Percentiles rank a stretch among this genome's conserved stretches.
These are phyloP conservation scores for Bryum argenteum DNA, from an alignment of 225 moss, liverwort and hornwort genomes.

Conservation along the genomic window DNA sequence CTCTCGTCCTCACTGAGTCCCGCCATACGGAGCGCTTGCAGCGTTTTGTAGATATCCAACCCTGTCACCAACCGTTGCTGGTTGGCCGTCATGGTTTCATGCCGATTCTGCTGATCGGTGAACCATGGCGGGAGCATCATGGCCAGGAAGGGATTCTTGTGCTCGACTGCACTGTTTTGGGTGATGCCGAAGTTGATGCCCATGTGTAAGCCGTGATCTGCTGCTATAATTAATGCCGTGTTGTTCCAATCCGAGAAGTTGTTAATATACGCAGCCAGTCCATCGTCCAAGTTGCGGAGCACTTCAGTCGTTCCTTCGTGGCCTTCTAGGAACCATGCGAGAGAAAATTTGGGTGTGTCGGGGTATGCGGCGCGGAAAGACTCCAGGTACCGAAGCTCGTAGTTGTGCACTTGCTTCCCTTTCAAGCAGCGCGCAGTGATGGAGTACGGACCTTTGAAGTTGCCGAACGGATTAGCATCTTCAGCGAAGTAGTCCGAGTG, in stretches of 20 bases:
- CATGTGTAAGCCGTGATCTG: conserved; percentile 65
- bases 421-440: conserved; percentile 53
- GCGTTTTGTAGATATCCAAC: conserved; percentile 50
- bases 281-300: conserved; percentile 45
- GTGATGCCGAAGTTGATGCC: conserved; percentile 55
- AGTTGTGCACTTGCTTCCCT: conserved; percentile 54
- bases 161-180: conserved; percentile 57
- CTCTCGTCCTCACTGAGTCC: conserved; percentile 32
- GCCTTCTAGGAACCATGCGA: conserved; percentile 57
- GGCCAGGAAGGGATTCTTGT: conserved; percentile 57
- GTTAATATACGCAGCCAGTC: conserved; percentile 22
- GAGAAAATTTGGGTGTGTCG: conserved; percentile 32
- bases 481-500: conserved; percentile 61
- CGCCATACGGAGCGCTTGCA: conserved; percentile 47
- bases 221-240: conserved; percentile 52
- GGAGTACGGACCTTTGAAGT: conserved; percentile 63
- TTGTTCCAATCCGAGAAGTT: conserved; percentile 44
- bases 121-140: conserved; percentile 61
- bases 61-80: conserved; percentile 56
- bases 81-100: conserved; percentile 37
- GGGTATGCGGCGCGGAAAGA: conserved; percentile 41
- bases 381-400: conserved; percentile 53
- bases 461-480: conserved; percentile 53
- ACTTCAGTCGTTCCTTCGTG: conserved; percentile 62
- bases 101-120: conserved; percentile 25